These are phyloP conservation scores for Geotrichum citri-aurantii DNA, from an alignment of 1,139 yeast genomes.

Conservation along the genomic window DNA sequence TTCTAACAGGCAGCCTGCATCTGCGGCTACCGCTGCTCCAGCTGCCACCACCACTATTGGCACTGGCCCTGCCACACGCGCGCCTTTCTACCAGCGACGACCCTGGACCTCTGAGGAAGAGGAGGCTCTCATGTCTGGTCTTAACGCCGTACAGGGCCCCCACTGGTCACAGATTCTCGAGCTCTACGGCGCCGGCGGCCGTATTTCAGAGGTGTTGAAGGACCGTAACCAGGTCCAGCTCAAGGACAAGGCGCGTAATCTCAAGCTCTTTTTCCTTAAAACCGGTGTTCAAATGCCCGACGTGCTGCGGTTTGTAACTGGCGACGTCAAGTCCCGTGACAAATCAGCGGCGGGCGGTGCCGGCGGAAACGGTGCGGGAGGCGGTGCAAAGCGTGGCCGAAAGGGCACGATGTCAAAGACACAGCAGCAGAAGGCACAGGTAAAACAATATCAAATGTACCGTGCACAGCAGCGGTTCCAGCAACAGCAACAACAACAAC, in stretches of 20 bases:
- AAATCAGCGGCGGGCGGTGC: conserved; percentile 8
- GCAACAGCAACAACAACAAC: neutral
- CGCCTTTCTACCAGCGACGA: conserved; percentile 41
- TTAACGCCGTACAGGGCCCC: conserved; percentile 73
- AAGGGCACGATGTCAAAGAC: conserved; percentile 4
- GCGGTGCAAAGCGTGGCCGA: conserved; percentile 8
- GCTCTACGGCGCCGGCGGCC: conserved; percentile 88
- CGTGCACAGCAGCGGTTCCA: conserved; percentile 1
- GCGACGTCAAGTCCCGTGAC: conserved; percentile 60
- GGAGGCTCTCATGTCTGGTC: conserved; percentile 72
- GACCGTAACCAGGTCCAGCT: conserved; percentile 85
- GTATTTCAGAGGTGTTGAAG: conserved; percentile 72
- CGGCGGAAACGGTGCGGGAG: conserved; percentile 16
- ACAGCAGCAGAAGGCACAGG: conserved; percentile 6
- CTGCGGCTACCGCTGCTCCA: conserved; percentile 2
- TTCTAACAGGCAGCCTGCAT: neutral
- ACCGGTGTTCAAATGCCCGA: conserved; percentile 56
- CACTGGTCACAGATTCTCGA: conserved; percentile 89
- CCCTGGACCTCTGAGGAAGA: conserved; percentile 92
- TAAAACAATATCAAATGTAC: neutral
- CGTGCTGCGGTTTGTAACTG: conserved; percentile 77
- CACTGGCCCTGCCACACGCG: conserved; percentile 7
- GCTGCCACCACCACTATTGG: neutral
- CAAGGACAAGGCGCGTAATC: conserved; percentile 91
- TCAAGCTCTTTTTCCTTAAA: conserved; percentile 81